Conservation (phyloP, 441 rosid species). For the Kokia cookei region DNA sequence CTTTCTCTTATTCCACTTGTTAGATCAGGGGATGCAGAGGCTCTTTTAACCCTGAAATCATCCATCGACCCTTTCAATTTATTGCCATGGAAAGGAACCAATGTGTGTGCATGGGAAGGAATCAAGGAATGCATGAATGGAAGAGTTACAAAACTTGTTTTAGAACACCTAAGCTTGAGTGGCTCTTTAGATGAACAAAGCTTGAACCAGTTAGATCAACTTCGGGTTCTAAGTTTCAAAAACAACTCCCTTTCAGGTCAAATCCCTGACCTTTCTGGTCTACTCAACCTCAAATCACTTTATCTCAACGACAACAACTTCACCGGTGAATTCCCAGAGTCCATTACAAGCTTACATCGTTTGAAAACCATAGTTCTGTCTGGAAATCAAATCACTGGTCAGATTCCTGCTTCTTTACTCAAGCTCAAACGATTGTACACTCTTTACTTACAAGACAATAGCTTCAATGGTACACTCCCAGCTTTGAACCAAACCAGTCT, state of each 20-base stretch:
- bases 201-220: conserved; percentile 64
- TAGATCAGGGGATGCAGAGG: conserved; percentile 57
- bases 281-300: conserved; percentile 68
- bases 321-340: conserved; percentile 59
- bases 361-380: conserved; percentile 55
- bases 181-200: conserved; percentile 44
- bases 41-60: conserved; percentile 62
- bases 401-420: conserved; percentile 46
- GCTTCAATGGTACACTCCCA: conserved; percentile 53
- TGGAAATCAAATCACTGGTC: conserved; percentile 54
- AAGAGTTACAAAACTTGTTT: conserved; percentile 75
- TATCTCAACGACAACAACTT: conserved; percentile 62
- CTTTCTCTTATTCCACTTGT: conserved; percentile 33
- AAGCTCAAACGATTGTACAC: conserved; percentile 50
- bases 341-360: conserved; percentile 55
- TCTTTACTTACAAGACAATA: conserved; percentile 53
- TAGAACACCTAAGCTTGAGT: conserved; percentile 54
- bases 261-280: conserved; percentile 56
- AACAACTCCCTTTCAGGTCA: conserved; percentile 69
- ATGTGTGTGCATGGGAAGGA: conserved; percentile 75
- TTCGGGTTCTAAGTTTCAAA: conserved; percentile 81
- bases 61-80: conserved; percentile 54
- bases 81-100: conserved; percentile 56
- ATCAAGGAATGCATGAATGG: conserved; percentile 65
- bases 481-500: conserved; percentile 72